These are phyloP conservation scores for Umbelopsis sp. DNA, from an alignment of 192 early-diverging fungal genomes.

Conservation along the genomic window DNA sequence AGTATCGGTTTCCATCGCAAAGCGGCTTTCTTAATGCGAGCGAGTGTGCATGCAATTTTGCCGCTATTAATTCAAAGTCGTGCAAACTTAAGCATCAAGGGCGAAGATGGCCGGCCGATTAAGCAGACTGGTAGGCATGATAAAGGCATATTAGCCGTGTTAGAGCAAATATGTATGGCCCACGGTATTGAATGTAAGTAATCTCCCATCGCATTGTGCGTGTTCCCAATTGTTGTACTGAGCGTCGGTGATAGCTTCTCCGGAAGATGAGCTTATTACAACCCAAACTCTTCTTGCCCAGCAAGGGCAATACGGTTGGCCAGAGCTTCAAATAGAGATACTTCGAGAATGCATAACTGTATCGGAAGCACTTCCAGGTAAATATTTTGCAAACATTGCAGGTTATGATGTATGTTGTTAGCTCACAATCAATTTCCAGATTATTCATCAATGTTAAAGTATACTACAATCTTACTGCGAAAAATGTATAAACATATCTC, in stretches of 20 bases:
- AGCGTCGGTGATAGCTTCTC: too few species aligned
- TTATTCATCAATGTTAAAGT: conserved; percentile 61
- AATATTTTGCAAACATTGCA: background rate
- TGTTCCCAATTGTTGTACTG: too few species aligned
- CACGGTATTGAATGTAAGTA: conserved; percentile 64
- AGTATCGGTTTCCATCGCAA: conserved; percentile 38
- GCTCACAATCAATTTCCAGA: conserved; percentile 42
- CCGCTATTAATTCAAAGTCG: conserved; percentile 37
- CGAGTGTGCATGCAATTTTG: conserved; percentile 33
- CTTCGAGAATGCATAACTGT: conserved; percentile 75
- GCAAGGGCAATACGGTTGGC: conserved; percentile 65
- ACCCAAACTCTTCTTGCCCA: too few species aligned
- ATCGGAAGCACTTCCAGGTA: conserved; percentile 70
- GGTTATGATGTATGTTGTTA: background rate
- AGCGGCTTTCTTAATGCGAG: conserved; percentile 36
- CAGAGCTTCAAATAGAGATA: conserved; percentile 75
- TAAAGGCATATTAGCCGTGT: conserved; percentile 62
- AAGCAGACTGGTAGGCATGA: conserved; percentile 26
- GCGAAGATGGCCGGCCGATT: background rate
- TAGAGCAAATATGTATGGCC: conserved; percentile 69
- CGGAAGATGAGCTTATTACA: too few species aligned
- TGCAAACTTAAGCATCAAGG: background rate
- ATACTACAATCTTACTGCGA: conserved; percentile 66
- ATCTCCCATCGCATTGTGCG: background rate
- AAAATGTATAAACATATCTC: conserved; percentile 63